These are phyloP conservation scores for Hysterium pulicare DNA, from an alignment of 2,329 filamentous ascomycete species.

Conservation along the genomic window DNA sequence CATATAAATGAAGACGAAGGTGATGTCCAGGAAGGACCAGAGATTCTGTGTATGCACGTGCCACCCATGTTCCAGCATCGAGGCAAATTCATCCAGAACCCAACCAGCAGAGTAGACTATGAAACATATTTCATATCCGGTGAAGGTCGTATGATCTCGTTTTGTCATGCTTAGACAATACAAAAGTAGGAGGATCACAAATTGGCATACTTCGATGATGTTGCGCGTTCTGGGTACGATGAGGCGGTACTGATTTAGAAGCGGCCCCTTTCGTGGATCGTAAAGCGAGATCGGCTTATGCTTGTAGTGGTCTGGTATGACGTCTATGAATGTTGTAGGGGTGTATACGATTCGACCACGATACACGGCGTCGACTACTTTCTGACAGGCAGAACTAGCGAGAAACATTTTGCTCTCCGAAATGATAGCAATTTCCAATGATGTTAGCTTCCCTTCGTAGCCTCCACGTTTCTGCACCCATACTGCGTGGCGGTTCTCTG, in stretches of 20 bases:
- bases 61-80: conserved; percentile 72
- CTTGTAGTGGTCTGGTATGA: conserved; percentile 84
- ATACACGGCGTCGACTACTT: conserved; percentile 79
- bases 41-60: conserved; percentile 82
- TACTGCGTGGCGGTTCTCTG: conserved; percentile 46
- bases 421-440: conserved; percentile 78
- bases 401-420: conserved; percentile 78
- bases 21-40: conserved; percentile 83
- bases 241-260: conserved; percentile 81
- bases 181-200: conserved; percentile 63
- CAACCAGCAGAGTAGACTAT: conserved; percentile 73
- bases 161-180: conserved; percentile 72
- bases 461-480: conserved; percentile 47
- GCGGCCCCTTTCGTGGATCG: conserved; percentile 68
- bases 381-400: conserved; percentile 73
- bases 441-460: conserved; percentile 63
- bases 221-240: conserved; percentile 78
- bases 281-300: conserved; percentile 78
- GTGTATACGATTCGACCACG: conserved; percentile 78
- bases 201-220: conserved; percentile 71
- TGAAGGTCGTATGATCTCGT: conserved; percentile 57
- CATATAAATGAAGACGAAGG: conserved; percentile 69
- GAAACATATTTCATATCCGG: conserved; percentile 63
- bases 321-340: conserved; percentile 75
- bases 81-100: conserved; percentile 74